Evolutionary conservation across 2,329 filamentous ascomycete species (phyloP).

Genomic region (Lachnellula subtilissima): DNA sequence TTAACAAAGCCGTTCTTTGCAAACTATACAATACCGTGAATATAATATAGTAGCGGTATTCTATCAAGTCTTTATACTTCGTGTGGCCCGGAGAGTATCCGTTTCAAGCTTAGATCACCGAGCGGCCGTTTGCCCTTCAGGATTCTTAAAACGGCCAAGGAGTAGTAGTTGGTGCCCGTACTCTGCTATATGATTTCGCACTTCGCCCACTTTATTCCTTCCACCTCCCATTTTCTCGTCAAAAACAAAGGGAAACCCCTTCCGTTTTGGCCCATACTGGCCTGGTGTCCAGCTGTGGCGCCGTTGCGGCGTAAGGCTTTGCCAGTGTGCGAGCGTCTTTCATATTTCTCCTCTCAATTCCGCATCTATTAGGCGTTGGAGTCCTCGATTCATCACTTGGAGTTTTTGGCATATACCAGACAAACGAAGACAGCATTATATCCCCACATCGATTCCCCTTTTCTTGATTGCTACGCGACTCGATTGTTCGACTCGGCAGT

Average conservation of each 20-base stretch:
- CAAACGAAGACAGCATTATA: conserved; percentile 14
- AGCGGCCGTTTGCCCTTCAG: neutral
- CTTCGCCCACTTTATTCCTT: conserved; percentile 22
- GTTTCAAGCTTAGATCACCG: too few relatives aligned
- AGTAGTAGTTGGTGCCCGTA: conserved; percentile 19
- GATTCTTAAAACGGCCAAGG: neutral
- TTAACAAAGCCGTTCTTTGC: too few relatives aligned
- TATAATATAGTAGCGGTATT: too few relatives aligned
- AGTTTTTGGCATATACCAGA: conserved; percentile 28
- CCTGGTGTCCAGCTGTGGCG: conserved; percentile 31
- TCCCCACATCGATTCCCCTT: conserved; percentile 9
- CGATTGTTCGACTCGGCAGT: conserved; percentile 33
- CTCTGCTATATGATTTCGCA: conserved; percentile 20
- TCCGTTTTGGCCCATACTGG: conserved; percentile 30
- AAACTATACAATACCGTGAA: too few relatives aligned
- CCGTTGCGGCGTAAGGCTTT: conserved; percentile 33
- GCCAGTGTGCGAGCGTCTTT: conserved; percentile 23
- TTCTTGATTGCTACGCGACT: conserved; percentile 24
- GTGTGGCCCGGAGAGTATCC: too few relatives aligned
- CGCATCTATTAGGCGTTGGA: conserved; percentile 30
- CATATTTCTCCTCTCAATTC: conserved; percentile 20
- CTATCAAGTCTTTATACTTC: too few relatives aligned
- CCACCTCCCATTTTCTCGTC: conserved; percentile 17
- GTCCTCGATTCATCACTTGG: conserved; percentile 19
- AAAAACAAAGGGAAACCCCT: conserved; percentile 18